Evolutionary conservation across 495 filamentous ascomycete genomes (phyloP), one percentile per base, ranked within the genome.

Genomic region (Durotheca rogersii): DNA sequence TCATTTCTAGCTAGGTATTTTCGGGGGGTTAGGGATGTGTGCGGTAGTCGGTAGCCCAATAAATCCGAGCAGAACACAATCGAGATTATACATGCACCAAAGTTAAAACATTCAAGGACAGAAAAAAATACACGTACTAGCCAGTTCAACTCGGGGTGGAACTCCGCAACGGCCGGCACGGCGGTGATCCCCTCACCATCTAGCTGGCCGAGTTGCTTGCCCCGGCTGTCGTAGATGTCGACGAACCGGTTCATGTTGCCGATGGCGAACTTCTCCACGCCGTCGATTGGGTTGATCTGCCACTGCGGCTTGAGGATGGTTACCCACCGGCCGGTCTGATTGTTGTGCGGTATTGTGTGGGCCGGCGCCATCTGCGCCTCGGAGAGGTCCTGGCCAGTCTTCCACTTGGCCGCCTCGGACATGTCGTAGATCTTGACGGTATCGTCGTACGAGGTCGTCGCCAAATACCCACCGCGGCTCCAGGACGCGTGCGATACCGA

Each of bases 211-310:
- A 98, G 73, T 67, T 96, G 91, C 61, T 93, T 84, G 1, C 93
- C 93, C 23, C 81, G 73, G 7, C 77, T 71, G 9, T 83, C 84
- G 67, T 85, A 97, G 5, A 98, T 80, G 65, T 98, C 93, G 2
- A 97, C 87, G 54, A 96, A 96, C 14, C 93, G 83, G 64, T 96
- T 96, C 93, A 97, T 97, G 63, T 96, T 97, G 0, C 88, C 94
- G 49, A 98, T 92, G 34, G 83, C 90, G 67, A 97, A 89, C 37
- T 88, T 86, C 44, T 95, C 85, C 4, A 90, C 79, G 17, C 81
- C 82, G 38, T 90, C 86, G 29, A 75, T 73, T 0, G 93, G 93
- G 40, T 78, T 79, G 14, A 76, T 66, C 67, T 97, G 94, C 93
- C 93, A 98, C 56, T 96, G 89, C 3, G 93, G 85, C 41, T 91